Evolutionary conservation across 2,329 filamentous ascomycete species (phyloP).

Genomic region (Teratosphaeria nubilosa): DNA sequence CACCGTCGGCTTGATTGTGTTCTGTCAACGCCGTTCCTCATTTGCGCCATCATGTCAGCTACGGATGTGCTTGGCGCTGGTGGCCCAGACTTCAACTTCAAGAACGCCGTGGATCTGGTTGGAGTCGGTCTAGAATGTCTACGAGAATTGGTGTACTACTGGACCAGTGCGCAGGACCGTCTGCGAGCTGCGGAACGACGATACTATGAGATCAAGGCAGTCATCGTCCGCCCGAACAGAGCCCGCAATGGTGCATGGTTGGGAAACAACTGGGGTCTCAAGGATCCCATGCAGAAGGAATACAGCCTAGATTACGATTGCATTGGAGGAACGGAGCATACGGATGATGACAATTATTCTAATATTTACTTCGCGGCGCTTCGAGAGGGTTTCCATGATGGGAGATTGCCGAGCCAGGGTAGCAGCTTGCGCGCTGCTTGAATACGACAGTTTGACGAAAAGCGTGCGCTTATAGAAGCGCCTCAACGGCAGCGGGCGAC

Average conservation of each 20-base stretch:
- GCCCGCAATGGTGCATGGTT: conserved; percentile 27
- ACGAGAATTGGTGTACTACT: conserved; percentile 47
- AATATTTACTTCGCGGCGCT: conserved; percentile 9
- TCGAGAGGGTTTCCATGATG: conserved; percentile 2
- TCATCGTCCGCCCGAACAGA: conserved; percentile 26
- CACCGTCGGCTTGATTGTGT: conserved; percentile 37
- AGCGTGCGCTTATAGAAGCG: neutral
- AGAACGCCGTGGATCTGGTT: conserved; percentile 45
- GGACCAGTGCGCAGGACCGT: conserved; percentile 48
- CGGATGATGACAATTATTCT: conserved; percentile 14
- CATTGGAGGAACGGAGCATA: conserved; percentile 24
- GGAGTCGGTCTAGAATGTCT: conserved; percentile 44
- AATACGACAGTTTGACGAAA: neutral
- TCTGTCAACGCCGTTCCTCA: conserved; percentile 42
- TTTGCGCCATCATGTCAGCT: conserved; percentile 52
- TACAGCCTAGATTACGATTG: conserved; percentile 22
- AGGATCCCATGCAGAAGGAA: conserved; percentile 21
- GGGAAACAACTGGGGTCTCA: conserved; percentile 24
- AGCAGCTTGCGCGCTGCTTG: conserved; percentile 2
- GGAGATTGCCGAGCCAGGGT: neutral
- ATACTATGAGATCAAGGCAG: conserved; percentile 34
- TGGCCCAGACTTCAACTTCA: conserved; percentile 43
- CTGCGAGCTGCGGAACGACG: conserved; percentile 40
- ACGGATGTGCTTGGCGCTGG: conserved; percentile 57
- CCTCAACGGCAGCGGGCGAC: neutral